Conservation (phyloP, 1,284 basidiomycete genomes). For the Papiliotrema nemorosa region DNA sequence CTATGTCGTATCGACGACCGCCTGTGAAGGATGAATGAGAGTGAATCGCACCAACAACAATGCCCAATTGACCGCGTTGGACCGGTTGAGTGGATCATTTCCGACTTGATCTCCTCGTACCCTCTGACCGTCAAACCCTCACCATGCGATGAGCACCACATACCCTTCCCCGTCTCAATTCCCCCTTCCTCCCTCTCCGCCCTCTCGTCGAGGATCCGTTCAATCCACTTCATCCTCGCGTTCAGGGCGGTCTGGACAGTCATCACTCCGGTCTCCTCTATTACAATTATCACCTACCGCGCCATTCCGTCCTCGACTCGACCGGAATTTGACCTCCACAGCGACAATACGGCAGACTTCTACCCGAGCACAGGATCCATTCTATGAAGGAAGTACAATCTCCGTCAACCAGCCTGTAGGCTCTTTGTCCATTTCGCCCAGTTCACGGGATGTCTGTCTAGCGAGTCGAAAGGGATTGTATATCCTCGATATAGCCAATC, state of each 20-base stretch:
- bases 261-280: conserved; percentile 7
- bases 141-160: conserved; percentile 8
- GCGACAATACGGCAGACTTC: conserved; percentile 13
- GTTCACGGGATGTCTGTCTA: conserved; percentile 49
- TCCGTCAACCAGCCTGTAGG: conserved; percentile 51
- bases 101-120: neutral
- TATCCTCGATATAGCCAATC: conserved; percentile 88
- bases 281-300: conserved; percentile 24
- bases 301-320: conserved; percentile 24
- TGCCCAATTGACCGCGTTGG: neutral
- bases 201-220: neutral
- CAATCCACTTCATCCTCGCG: conserved; percentile 2
- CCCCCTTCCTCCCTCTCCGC: conserved; percentile 13
- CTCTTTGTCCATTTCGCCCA: conserved; percentile 51
- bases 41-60: conserved; percentile 6
- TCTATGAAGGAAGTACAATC: conserved; percentile 42
- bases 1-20: neutral
- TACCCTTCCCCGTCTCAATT: neutral
- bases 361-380: conserved; percentile 24
- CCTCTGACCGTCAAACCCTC: neutral
- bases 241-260: neutral
- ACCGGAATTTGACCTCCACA: conserved; percentile 19
- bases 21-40: too few species aligned
- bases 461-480: conserved; percentile 85
- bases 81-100: neutral